Evolutionary conservation across 805 yeast genomes (phyloP).

Genomic region (Metschnikowia gelsemii): DNA sequence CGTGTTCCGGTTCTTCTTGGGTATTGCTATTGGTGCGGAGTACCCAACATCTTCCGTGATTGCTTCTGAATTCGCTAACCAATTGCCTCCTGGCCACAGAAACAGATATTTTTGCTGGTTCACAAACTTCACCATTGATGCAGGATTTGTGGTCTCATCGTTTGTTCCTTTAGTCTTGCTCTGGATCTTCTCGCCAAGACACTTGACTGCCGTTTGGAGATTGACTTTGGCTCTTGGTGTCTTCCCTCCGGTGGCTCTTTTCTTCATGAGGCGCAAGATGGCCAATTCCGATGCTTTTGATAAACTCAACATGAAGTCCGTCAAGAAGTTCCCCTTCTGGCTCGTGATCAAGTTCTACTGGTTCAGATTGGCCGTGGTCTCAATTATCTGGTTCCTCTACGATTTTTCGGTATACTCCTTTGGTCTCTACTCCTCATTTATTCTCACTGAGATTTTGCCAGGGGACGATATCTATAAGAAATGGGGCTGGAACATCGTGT

Average conservation of each 20-base stretch:
- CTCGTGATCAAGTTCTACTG: conserved; percentile 77
- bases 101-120: conserved; percentile 88
- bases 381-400: conserved; percentile 86
- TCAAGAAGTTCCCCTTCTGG: conserved; percentile 59
- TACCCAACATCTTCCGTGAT: conserved; percentile 93
- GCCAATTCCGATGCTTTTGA: conserved; percentile 70
- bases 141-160: conserved; percentile 79
- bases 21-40: conserved; percentile 92
- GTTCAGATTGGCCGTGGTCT: conserved; percentile 69
- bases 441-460: conserved; percentile 58
- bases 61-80: conserved; percentile 84
- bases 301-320: conserved; percentile 66
- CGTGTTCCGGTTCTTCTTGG: conserved; percentile 81
- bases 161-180: conserved; percentile 83
- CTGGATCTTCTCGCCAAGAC: conserved; percentile 73
- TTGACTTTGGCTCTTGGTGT: conserved; percentile 88
- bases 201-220: conserved; percentile 88
- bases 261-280: conserved; percentile 74
- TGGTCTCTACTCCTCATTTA: conserved; percentile 77
- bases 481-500: conserved; percentile 90
- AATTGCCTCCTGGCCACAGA: conserved; percentile 77
- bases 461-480: conserved; percentile 64
- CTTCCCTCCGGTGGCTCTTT: conserved; percentile 76
- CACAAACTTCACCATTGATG: conserved; percentile 84
- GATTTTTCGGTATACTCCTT: conserved; percentile 87